phyloP scores from a whole-genome alignment of 1,284 basidiomycete species.

The Cutaneotrichosporon sp. region DNA sequence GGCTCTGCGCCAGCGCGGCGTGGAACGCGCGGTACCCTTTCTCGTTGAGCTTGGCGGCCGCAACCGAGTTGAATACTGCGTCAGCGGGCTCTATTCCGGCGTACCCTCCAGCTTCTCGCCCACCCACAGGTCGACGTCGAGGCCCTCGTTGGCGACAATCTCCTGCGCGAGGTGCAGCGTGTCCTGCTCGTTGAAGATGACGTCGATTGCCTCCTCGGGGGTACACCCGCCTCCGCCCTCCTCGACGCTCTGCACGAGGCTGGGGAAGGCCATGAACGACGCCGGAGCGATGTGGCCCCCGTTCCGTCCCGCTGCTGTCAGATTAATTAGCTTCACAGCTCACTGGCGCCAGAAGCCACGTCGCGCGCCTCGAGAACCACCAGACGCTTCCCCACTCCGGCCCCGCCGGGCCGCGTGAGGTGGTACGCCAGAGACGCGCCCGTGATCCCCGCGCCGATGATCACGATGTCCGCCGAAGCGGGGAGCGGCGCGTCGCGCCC shows the following conservation, averaged over 20 bases:
- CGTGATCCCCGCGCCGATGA: constrained; percentile 34
- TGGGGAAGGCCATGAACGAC: constrained; percentile 26
- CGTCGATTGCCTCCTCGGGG: constrained; percentile 48
- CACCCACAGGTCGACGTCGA: constrained; percentile 35
- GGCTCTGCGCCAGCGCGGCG: neutral
- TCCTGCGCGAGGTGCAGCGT: constrained; percentile 68
- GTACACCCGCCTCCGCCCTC: constrained; percentile 37
- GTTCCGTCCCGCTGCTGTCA: constrained; percentile 34
- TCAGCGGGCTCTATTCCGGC: neutral
- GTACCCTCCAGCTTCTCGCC: constrained; percentile 33
- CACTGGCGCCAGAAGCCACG: constrained; percentile 43
- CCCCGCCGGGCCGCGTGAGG: constrained; percentile 31
- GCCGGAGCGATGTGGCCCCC: constrained; percentile 44
- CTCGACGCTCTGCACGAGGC: constrained; percentile 26
- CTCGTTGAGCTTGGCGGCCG: neutral
- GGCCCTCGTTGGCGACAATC: constrained; percentile 55
- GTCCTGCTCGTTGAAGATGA: constrained; percentile 64
- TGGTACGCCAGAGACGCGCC: constrained; percentile 35
- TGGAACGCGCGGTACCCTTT: neutral
- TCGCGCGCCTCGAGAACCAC: constrained; percentile 45
- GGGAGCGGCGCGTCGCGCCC: constrained; percentile 26
- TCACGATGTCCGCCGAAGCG: constrained; percentile 27
- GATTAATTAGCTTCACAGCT: neutral
- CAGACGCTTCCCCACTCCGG: constrained; percentile 28
- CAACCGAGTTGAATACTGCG: neutral